A percentile compares a stretch with the other conserved stretches of the same genome.
These are phyloP conservation scores for Chalciporus piperatus DNA, from an alignment of 768 basidiomycete genomes.

Conservation along the genomic window DNA sequence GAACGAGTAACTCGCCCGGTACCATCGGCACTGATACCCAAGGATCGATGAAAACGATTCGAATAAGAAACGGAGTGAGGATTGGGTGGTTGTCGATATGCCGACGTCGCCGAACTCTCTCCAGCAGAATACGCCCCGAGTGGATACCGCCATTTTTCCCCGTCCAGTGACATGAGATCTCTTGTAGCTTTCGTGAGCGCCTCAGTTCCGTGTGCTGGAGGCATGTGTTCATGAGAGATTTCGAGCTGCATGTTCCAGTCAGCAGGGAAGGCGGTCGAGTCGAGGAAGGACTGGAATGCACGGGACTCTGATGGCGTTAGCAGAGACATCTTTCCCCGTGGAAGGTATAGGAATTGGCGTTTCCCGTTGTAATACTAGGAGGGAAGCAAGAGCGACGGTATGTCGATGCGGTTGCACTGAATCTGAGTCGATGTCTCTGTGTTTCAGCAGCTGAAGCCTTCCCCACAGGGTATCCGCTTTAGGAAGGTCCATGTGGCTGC, in stretches of 20 bases:
- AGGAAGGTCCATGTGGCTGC: conserved; percentile 17
- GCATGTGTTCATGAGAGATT: conserved; percentile 43
- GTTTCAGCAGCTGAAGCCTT: conserved; percentile 29
- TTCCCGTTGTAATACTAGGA: not conserved
- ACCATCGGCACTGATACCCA: conserved; percentile 7
- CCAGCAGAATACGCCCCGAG: conserved; percentile 14
- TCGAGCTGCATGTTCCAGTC: conserved; percentile 47
- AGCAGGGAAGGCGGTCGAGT: conserved; percentile 38
- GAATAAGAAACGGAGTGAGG: conserved; percentile 17
- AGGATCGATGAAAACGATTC: conserved; percentile 15
- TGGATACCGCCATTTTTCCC: conserved; percentile 36
- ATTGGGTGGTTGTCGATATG: conserved; percentile 15
- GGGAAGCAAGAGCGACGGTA: not conserved
- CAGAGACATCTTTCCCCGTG: conserved; percentile 47
- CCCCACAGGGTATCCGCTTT: conserved; percentile 26
- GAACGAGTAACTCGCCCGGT: conserved; percentile 3
- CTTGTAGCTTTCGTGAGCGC: conserved; percentile 77
- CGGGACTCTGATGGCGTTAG: conserved; percentile 65
- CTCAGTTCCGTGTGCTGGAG: conserved; percentile 54
- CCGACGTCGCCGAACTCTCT: conserved; percentile 9
- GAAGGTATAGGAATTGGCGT: not conserved
- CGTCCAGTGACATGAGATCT: conserved; percentile 75
- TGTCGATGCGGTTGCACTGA: conserved; percentile 15
- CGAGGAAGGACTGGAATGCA: conserved; percentile 69
- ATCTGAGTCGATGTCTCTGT: conserved; percentile 14